Evolutionary conservation across 2,329 filamentous ascomycete genomes (phyloP).

Genomic region (Cyphellophora europaea): DNA sequence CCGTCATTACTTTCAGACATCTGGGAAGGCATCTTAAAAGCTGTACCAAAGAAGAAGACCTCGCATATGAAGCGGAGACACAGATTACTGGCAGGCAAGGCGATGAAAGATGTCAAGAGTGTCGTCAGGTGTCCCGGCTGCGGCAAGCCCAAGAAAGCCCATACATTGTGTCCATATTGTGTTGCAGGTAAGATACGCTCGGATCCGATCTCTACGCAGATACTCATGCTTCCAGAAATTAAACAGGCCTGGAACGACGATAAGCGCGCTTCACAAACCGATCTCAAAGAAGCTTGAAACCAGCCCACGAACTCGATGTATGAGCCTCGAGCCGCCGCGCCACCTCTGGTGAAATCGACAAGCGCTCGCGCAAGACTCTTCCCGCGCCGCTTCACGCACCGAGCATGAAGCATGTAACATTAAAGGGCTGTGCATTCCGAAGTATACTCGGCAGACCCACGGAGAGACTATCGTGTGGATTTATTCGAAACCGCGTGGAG

Average conservation of each 20-base stretch:
- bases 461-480: too few relatives aligned
- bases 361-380: too few relatives aligned
- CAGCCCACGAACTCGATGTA: too few relatives aligned
- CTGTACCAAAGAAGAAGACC: slow-evolving; percentile 97
- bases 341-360: too few relatives aligned
- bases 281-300: slow-evolving; percentile 3
- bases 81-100: slow-evolving; percentile 92
- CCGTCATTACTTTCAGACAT: slow-evolving; percentile 67
- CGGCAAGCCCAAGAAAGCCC: slow-evolving; percentile 77
- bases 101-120: slow-evolving; percentile 76
- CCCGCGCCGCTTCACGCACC: too few relatives aligned
- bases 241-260: slow-evolving; percentile 34
- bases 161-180: slow-evolving; percentile 81
- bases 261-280: slow-evolving; percentile 11
- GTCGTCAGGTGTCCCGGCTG: slow-evolving; percentile 86
- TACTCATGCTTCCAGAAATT: slow-evolving; percentile 27
- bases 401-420: too few relatives aligned
- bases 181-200: slow-evolving; percentile 55
- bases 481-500: too few relatives aligned
- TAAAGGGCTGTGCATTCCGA: too few relatives aligned
- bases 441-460: too few relatives aligned
- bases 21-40: slow-evolving; percentile 85
- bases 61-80: slow-evolving; percentile 92
- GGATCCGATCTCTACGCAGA: background rate
- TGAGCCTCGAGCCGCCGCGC: too few relatives aligned